phyloP scores from a whole-genome alignment of 1,284 basidiomycete genomes.

The Pseudozyma hubeiensis region DNA sequence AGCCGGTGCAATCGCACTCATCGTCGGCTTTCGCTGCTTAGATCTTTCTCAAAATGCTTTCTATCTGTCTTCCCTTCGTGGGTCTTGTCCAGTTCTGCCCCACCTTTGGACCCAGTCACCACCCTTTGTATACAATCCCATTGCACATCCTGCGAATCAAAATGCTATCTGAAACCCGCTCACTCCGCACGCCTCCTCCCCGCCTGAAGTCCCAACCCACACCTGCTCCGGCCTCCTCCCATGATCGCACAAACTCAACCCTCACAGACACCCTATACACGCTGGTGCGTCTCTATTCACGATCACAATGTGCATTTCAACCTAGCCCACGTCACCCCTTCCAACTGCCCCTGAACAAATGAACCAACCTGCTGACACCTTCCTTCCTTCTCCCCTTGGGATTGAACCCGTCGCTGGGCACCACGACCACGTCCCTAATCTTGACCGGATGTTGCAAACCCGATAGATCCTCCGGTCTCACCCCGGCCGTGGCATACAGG shows the following conservation, averaged over 20 bases:
- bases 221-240: too few relatives aligned
- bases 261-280: too few relatives aligned
- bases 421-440: slow-evolving; percentile 43
- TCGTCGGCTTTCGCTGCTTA: slow-evolving; percentile 8
- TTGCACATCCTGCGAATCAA: too few relatives aligned
- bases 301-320: background rate
- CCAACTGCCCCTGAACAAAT: slow-evolving; percentile 50
- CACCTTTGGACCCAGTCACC: too few relatives aligned
- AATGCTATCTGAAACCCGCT: too few relatives aligned
- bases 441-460: slow-evolving; percentile 40
- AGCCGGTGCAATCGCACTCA: slow-evolving; percentile 5
- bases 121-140: too few relatives aligned
- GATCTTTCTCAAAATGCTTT: background rate
- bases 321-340: slow-evolving; percentile 16
- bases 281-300: too few relatives aligned
- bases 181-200: too few relatives aligned
- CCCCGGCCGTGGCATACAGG: slow-evolving; percentile 40
- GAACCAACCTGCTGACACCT: slow-evolving; percentile 32
- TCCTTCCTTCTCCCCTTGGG: slow-evolving; percentile 10
- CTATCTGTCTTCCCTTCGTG: too few relatives aligned
- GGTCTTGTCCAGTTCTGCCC: too few relatives aligned
- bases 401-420: slow-evolving; percentile 43
- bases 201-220: too few relatives aligned
- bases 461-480: slow-evolving; percentile 43
- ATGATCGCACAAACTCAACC: too few relatives aligned